Evolutionary conservation across 2,329 filamentous ascomycete species (phyloP), one percentile per base, ranked within the genome.

Genomic region (Fusarium irregulare): DNA sequence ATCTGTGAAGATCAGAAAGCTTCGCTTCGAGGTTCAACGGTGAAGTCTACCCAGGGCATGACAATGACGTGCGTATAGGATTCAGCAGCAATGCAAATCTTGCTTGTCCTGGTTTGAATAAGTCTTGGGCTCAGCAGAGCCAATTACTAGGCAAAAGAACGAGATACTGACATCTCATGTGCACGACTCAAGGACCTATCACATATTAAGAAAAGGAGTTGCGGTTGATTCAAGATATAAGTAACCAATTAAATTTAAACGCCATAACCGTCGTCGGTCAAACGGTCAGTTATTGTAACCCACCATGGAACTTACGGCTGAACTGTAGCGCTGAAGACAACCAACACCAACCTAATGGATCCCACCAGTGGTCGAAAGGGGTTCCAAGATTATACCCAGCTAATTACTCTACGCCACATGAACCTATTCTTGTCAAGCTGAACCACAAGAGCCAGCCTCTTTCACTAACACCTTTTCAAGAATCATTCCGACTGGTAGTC

Each of bases 261-360:
- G 65, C 69, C 68, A 42, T 51, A 70, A 50, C 65, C 68, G 57
- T 66, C 51, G 46, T 23, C 21, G 18, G 25, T 44, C 46, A 70
- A 72, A 60, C 64, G 60, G 56, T n/a, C 49, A 41, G 48, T 50
- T 37, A 37, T 37, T n/a, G 34, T n/a, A 37, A 12, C 34, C 3
- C 6, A 37, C 18, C 34, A 25, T 25, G 23, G 23, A n/a, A 37
- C 53, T 64, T 59, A 68, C 67, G 64, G 58, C 55, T 70, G 67
- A 71, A 42, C 37, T 4, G 44, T 64, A 68, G 66, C 54, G 66
- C 46, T 64, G 37, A 34, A 41, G 50, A 54, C 27, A 56, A 49
- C 34, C 14, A 34, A 37, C 45, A 41, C 63, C 30, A 64, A 28
- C 27, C 27, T 28, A 28, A 32, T 37, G 32, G 16, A 37, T 20